Base-by-base conservation (phyloP, 192 early-diverging fungal genomes). In the Coemansia reversa region DNA sequence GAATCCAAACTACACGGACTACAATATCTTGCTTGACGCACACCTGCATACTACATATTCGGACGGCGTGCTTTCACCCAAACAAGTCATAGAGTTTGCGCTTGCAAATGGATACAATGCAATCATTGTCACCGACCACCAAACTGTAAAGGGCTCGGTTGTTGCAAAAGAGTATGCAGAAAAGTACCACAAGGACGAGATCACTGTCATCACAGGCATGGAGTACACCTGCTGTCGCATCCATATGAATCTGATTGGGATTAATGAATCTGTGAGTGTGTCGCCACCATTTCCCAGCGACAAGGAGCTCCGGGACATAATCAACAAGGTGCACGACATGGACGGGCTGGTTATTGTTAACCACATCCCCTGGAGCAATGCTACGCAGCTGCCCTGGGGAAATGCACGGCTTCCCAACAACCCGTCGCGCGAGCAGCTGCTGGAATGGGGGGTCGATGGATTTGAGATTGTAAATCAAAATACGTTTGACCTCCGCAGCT, bases 331-430 rank as follows among this genome's bases (percentile, higher is more conserved):
- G 16, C 89, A 91, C 62, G 78, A 77, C 48, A 51, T 88, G 5
- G 89, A 87, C 28, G 89, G 89, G 0, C 56, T 91, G 18, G 89
- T 85, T 0, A 86, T 89, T 50, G 85, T 89, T 5, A 91, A 91
- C 70, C 89, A 91, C 62, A 87, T 91, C 50, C 89, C 89, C 0
- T 91, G 89, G 89, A 86, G 85, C 47, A 89, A 86, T 65, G 77
- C 70, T 7, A 87, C 84, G 32, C 80, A 83, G 29, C 72, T 74
- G 30, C 79, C 81, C 29, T 81, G 86, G 55, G 52, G 83, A n/a
- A 25, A 78, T 8, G 76, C 85, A 27, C 82, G 85, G 11, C 72
- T 91, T 50, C 83, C 80, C 7, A 75, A 84, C 30, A 88, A 91
- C 35, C 89, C 88, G 14, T 84, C 84, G 19, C 60, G 84, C 20